Base-by-base conservation (phyloP, 179 eudicot genomes). In the Beta corolliflora region DNA sequence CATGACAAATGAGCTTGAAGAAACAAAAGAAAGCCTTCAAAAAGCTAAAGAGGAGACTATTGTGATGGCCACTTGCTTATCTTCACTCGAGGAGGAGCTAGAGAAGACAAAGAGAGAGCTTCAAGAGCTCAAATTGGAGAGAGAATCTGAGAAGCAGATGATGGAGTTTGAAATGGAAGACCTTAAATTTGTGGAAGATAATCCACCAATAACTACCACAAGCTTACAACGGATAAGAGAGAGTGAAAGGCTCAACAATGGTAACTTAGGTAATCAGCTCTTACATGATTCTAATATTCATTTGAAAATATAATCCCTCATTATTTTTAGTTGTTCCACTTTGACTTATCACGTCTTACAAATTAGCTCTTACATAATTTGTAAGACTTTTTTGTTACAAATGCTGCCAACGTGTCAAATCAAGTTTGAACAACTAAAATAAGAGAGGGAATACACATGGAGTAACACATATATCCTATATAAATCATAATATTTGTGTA, bases 71-170 rank as follows among this genome's bases (percentile, higher is more conserved):
- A 85, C 74, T 29, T 86, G 85, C 80, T 82, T 94, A 60, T 86
- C 91, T 55, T 83, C 93, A 1, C 80, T 93, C 1, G 87, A 89
- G 77, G 88, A 90, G 52, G 98, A 95, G 68, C 95, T 95, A 12
- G 93, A 93, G 75, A 82, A 85, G 63, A 91, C 98, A 9, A 95
- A 86, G 71, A 77, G 75, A 66, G 97, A 95, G 81, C 93, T 95
- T 25, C 88, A 85, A 50, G 85, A 86, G 12, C 86, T 95, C 5
- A 95, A 95, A 83, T 77, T 83, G 7, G 80, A 84, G 41, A 78
- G 83, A n/a, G 91, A 91, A 72, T 77, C 83, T 0, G 86, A 89
- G 59, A 88, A 81, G 41, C 79, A 61, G 54, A 78, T 82, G 77
- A 29, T 65, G 72, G 89, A 87, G 53, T 72, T 59, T 16, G 89